phyloP scores from a whole-genome alignment of 2,329 filamentous ascomycete genomes.

The Arthrinium phaeospermum region DNA sequence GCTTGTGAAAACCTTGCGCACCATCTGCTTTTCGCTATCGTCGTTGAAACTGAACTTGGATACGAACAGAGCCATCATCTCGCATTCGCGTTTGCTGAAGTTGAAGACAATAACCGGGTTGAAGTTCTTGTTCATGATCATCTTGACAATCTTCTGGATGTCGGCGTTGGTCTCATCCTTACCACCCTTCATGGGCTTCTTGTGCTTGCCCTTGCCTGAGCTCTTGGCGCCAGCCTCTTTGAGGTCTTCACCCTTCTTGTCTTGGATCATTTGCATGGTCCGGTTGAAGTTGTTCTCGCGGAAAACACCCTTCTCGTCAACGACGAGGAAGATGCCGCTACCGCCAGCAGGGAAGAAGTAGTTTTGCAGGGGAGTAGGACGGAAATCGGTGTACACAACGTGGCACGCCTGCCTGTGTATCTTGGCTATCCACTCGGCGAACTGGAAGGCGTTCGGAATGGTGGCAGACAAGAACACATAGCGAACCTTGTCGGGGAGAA shows the following conservation, averaged over 20 bases:
- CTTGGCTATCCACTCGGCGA: conserved; percentile 98
- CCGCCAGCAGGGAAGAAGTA: conserved; percentile 96
- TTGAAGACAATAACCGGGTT: conserved; percentile 99
- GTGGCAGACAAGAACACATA: conserved; percentile 98
- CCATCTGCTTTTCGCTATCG: conserved; percentile 93
- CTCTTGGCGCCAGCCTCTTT: conserved; percentile 78
- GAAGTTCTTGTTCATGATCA: conserved; percentile 98
- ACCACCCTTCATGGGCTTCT: conserved; percentile 90
- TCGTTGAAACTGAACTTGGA: conserved; percentile 92
- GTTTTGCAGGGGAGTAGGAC: conserved; percentile 93
- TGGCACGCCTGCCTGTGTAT: conserved; percentile 97
- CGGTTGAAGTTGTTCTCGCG: conserved; percentile 97
- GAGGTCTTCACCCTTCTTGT: conserved; percentile 84
- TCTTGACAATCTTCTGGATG: conserved; percentile 97
- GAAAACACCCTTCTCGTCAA: conserved; percentile 96
- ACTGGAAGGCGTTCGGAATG: conserved; percentile 98
- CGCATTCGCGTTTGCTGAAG: conserved; percentile 97
- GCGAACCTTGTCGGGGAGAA: conserved; percentile 96
- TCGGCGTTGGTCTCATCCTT: conserved; percentile 74
- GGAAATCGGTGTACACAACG: conserved; percentile 98
- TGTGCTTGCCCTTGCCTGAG: conserved; percentile 89
- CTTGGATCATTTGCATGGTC: conserved; percentile 88
- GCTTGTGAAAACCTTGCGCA: conserved; percentile 90
- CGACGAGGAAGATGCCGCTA: conserved; percentile 90
- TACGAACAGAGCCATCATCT: conserved; percentile 86